Conservation (phyloP, 1,139 yeast species). For the Nadsonia commutata region DNA sequence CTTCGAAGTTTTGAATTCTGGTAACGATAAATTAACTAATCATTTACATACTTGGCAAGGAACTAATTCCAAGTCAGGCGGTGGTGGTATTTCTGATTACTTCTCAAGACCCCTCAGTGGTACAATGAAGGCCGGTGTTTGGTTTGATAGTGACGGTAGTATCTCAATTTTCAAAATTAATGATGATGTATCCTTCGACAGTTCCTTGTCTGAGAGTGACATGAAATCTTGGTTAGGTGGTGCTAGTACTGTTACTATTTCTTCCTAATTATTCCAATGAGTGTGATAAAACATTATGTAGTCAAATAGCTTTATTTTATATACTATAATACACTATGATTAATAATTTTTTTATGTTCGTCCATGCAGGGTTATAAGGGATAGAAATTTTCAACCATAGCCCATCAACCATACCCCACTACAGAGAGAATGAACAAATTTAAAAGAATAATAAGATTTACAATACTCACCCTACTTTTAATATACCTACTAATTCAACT, state of each 20-base stretch:
- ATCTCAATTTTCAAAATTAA: slow-evolving; percentile 49
- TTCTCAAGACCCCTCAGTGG: slow-evolving; percentile 67
- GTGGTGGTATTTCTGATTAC: slow-evolving; percentile 83
- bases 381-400: too few relatives aligned
- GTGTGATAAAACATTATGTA: background rate
- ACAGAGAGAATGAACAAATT: too few relatives aligned
- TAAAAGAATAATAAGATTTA: too few relatives aligned
- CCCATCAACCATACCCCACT: too few relatives aligned
- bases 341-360: too few relatives aligned
- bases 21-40: slow-evolving; percentile 58
- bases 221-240: background rate
- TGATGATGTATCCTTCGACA: slow-evolving; percentile 35
- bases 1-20: slow-evolving; percentile 66
- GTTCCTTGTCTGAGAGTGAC: background rate
- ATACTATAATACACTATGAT: background rate
- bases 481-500: background rate
- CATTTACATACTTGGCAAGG: slow-evolving; percentile 88
- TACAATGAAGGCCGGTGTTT: slow-evolving; percentile 79
- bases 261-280: background rate
- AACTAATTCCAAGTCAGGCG: slow-evolving; percentile 27
- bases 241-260: background rate
- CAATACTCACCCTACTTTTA: background rate
- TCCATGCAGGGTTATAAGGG: too few relatives aligned
- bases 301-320: too few relatives aligned
- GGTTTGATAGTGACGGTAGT: slow-evolving; percentile 44